phyloP scores from a whole-genome alignment of 495 filamentous ascomycete genomes.

The Penicillium coprophilum region DNA sequence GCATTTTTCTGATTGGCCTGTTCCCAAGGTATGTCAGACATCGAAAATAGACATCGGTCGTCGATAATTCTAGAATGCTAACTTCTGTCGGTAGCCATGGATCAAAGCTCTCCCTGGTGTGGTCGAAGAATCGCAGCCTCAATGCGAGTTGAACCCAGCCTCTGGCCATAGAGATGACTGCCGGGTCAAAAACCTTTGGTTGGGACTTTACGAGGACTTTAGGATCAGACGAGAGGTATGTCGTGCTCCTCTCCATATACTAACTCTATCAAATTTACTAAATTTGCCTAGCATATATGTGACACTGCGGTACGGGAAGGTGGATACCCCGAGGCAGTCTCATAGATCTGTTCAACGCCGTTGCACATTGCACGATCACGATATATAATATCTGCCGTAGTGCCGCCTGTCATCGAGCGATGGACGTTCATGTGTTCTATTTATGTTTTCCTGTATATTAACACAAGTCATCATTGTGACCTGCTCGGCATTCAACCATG shows the following conservation, averaged over 20 bases:
- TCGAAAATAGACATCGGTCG: background rate
- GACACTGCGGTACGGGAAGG: background rate
- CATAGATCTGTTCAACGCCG: background rate
- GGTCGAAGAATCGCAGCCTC: background rate
- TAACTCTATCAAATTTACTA: background rate
- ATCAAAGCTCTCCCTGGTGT: background rate
- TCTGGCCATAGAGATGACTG: background rate
- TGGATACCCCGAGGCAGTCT: background rate
- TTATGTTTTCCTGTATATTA: background rate
- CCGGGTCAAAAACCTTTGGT: background rate
- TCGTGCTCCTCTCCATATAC: background rate
- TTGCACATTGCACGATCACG: background rate
- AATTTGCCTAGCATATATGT: background rate
- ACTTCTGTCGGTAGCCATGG: background rate
- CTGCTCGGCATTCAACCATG: background rate
- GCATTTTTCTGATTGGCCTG: constrained; percentile 70
- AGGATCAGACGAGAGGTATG: background rate
- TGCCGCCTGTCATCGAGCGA: background rate
- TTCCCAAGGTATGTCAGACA: constrained; percentile 51
- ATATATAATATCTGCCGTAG: background rate
- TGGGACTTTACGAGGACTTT: background rate
- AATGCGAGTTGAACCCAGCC: background rate
- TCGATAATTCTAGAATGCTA: background rate
- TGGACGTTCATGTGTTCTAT: background rate
- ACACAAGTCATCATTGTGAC: background rate